Evolutionary conservation across 2,329 filamentous ascomycete species (phyloP).

Genomic region (Xylaria sp.): DNA sequence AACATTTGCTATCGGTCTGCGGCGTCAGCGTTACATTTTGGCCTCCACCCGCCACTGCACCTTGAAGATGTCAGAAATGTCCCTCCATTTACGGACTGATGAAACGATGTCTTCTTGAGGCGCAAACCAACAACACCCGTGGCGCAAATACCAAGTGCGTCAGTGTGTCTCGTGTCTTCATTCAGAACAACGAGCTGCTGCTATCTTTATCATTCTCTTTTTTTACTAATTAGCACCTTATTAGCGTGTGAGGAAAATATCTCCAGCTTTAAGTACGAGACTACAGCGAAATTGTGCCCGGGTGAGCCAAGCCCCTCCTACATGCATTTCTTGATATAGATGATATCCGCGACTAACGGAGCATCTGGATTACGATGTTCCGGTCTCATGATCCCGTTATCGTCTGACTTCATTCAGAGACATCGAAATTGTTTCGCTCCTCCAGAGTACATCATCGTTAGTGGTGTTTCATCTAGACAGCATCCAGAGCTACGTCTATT

Average conservation of each 20-base stretch:
- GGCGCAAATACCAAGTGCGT: conserved; percentile 4
- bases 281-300: neutral
- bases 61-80: conserved; percentile 6
- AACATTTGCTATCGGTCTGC: conserved; percentile 5
- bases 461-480: conserved; percentile 14
- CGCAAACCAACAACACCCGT: conserved; percentile 18
- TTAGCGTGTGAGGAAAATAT: neutral
- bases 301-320: neutral
- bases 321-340: neutral
- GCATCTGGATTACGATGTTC: neutral
- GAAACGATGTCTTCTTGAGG: conserved; percentile 16
- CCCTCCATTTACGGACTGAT: neutral
- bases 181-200: neutral
- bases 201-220: conserved; percentile 7
- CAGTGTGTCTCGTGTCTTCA: neutral
- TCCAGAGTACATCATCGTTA: conserved; percentile 10
- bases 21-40: conserved; percentile 27
- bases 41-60: conserved; percentile 25
- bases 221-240: neutral
- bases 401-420: neutral
- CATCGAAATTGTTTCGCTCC: neutral
- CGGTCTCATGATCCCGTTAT: neutral
- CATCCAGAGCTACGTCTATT: neutral
- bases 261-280: neutral
- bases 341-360: neutral